Base-by-base conservation (phyloP, 176 grass and related monocot genomes). In the Aegilops tauschii region DNA sequence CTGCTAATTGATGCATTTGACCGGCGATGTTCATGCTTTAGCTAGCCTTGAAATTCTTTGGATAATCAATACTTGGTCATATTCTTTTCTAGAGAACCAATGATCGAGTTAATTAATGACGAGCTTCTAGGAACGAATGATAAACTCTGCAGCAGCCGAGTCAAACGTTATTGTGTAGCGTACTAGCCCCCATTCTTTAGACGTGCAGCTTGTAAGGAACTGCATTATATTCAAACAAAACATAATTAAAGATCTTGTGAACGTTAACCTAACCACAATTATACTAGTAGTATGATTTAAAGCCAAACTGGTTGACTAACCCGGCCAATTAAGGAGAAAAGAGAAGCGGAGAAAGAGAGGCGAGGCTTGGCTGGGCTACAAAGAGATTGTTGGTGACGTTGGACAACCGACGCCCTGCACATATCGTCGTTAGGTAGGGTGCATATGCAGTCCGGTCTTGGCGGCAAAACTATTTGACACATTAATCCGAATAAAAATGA, bases 91-190 rank as follows among this genome's bases (percentile, higher is more conserved):
- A 1, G 6, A 12, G 12, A 70, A 32, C 34, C 25, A 52, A 30
- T 17, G 35, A 30, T 44, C 50, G 13, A 78, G 42, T 44, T 44
- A 40, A 40, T 40, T 40, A 40, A 10, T 40, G 36, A 44, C 31
- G 9, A 79, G 32, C 25, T 84, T 84, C 76, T 13, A 2, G 11
- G 39, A 72, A 72, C 18, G 8, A 54, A 8, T 12, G 10, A 44
- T 44, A 50, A 59, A 14, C 31, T 82, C 30, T 45, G 40, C 37
- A 54, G 59, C 30, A 32, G 30, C 23, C 10, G 40, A 83, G 73
- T 86, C 88, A 78, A 78, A 83, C 44, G 52, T 44, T 78, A 90
- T 81, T 50, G 44, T 44, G 42, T 44, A 44, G 12, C 6, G 40
- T 25, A 21, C 28, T 67, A 30, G 36, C 72, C 67, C 13, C 59